phyloP scores from a whole-genome alignment of 441 rosid species.

The Manihot esculenta region DNA sequence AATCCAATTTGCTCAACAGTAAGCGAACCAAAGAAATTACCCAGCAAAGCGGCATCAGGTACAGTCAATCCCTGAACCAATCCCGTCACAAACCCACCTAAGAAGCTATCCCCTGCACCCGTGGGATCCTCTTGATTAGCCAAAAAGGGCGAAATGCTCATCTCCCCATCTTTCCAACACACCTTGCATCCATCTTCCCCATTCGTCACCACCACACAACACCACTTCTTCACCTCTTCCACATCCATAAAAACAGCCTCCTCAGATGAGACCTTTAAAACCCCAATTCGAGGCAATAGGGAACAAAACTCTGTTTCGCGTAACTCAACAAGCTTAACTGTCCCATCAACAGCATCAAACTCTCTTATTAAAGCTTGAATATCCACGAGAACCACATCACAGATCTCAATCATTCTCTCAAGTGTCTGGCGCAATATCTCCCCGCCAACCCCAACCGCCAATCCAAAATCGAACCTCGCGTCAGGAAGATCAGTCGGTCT shows the following conservation, averaged over 20 bases:
- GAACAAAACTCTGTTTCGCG: conserved; percentile 56
- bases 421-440: conserved; percentile 79
- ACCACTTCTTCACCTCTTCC: conserved; percentile 63
- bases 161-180: conserved; percentile 52
- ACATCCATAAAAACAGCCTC: conserved; percentile 83
- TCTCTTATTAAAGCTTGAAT: conserved; percentile 75
- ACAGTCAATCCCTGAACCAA: conserved; percentile 68
- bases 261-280: conserved; percentile 80
- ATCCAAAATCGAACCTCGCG: conserved; percentile 53
- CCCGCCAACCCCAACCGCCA: conserved; percentile 95
- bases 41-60: conserved; percentile 85
- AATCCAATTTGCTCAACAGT: conserved; percentile 85
- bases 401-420: conserved; percentile 64
- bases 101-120: conserved; percentile 89
- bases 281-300: conserved; percentile 57
- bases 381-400: conserved; percentile 66
- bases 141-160: conserved; percentile 50
- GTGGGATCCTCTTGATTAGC: conserved; percentile 89
- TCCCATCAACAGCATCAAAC: conserved; percentile 59
- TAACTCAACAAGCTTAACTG: conserved; percentile 56
- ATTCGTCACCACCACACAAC: conserved; percentile 80
- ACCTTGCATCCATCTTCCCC: conserved; percentile 79
- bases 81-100: conserved; percentile 77
- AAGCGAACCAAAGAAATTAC: conserved; percentile 80
- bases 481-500: conserved; percentile 61